phyloP scores from a whole-genome alignment of 306 rosid genomes.

The Dryas drummondii region DNA sequence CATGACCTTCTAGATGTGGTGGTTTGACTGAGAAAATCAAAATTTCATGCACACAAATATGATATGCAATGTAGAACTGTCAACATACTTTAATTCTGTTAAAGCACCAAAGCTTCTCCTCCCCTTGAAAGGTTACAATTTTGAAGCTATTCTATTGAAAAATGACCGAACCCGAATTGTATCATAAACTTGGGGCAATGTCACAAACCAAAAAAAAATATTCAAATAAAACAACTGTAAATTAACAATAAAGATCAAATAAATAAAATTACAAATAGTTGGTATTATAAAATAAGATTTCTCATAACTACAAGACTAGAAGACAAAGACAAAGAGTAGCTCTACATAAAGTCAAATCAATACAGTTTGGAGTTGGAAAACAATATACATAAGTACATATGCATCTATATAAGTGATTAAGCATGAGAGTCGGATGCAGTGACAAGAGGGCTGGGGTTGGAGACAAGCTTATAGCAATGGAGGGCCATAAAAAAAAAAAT shows the following conservation, averaged over 20 bases:
- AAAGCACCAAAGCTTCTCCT: too few species aligned
- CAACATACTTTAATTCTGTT: not conserved
- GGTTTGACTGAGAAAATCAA: not conserved
- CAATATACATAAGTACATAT: not conserved
- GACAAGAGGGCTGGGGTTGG: not conserved
- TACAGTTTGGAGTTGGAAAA: not conserved
- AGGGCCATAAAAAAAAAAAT: not conserved
- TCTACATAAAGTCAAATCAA: not conserved
- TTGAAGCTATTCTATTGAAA: not conserved
- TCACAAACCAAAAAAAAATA: not conserved
- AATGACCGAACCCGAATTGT: not conserved
- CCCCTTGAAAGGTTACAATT: not conserved
- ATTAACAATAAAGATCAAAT: not conserved
- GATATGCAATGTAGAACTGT: not conserved
- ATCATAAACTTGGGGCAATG: not conserved
- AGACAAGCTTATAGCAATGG: not conserved
- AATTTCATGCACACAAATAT: too few species aligned
- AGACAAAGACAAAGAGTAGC: not conserved
- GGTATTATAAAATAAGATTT: not conserved
- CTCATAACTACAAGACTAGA: not conserved
- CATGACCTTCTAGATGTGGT: not conserved
- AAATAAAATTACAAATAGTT: not conserved
- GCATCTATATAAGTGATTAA: not conserved
- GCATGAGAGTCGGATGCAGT: not conserved
- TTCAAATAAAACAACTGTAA: not conserved